A percentile compares a stretch with the other conserved stretches of the same genome.
Evolutionary conservation across 108 stramenopile genomes (phyloP).

Genomic region (Skeletonema marinoi): DNA sequence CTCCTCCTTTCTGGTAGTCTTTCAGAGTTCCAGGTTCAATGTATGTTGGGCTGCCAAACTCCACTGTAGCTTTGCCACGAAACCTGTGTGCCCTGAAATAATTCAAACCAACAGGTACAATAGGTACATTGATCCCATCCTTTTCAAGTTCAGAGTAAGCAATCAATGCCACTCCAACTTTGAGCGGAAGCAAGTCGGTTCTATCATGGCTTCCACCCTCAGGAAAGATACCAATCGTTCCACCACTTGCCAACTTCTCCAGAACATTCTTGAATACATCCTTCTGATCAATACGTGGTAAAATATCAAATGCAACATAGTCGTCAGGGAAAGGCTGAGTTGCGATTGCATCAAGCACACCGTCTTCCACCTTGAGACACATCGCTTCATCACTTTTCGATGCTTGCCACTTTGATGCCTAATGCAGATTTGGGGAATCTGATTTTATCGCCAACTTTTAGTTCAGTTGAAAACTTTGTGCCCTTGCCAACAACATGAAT

Average conservation of each 20-base stretch:
- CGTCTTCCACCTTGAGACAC: conserved; percentile 38
- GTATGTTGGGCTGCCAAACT: conserved; percentile 84
- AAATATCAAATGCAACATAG: conserved; percentile 76
- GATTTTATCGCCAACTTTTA: conserved; percentile 80
- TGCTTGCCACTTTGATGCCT: conserved; percentile 69
- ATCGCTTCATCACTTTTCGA: conserved; percentile 64
- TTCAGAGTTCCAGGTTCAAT: conserved; percentile 74
- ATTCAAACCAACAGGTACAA: conserved; percentile 97
- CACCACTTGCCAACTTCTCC: conserved; percentile 74
- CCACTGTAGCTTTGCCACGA: conserved; percentile 87
- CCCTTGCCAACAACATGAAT: conserved; percentile 56
- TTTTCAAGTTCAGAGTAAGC: conserved; percentile 92
- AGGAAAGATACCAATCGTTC: conserved; percentile 94
- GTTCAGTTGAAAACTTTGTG: conserved; percentile 61
- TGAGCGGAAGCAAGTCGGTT: conserved; percentile 96
- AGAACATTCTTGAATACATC: conserved; percentile 86
- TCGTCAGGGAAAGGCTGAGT: conserved; percentile 35
- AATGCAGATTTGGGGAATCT: conserved; percentile 54
- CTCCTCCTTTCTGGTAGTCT: conserved; percentile 72
- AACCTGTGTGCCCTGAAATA: conserved; percentile 96
- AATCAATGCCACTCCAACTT: conserved; percentile 97
- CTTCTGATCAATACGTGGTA: conserved; percentile 84
- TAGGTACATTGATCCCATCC: conserved; percentile 90
- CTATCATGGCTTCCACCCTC: conserved; percentile 99
- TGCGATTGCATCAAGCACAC: conserved; percentile 30